These are phyloP conservation scores for Debaryomyces tyrocola DNA, from an alignment of 805 yeast species.

Conservation along the genomic window DNA sequence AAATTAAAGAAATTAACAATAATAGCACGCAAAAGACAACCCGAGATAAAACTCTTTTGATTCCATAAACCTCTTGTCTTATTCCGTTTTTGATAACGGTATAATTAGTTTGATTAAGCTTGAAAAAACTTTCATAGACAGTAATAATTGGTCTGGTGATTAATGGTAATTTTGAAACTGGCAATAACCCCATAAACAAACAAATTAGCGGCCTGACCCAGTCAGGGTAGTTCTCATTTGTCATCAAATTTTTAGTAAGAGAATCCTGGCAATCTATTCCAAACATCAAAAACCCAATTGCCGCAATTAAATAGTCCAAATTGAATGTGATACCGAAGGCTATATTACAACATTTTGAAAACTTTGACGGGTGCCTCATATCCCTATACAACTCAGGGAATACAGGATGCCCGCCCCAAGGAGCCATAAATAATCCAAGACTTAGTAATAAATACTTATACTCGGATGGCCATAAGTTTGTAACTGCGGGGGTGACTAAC, in stretches of 20 bases:
- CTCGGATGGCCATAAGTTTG: slow-evolving; percentile 32
- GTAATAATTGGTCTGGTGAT: slow-evolving; percentile 39
- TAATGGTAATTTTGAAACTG: slow-evolving; percentile 43
- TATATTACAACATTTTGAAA: slow-evolving; percentile 48
- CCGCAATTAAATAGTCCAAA: slow-evolving; percentile 62
- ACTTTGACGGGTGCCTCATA: slow-evolving; percentile 68
- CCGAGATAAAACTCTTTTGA: slow-evolving; percentile 16
- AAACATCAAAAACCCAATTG: slow-evolving; percentile 76
- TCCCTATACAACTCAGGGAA: slow-evolving; percentile 73
- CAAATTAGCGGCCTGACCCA: slow-evolving; percentile 42
- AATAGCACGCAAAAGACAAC: slow-evolving; percentile 22
- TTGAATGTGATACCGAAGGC: slow-evolving; percentile 59
- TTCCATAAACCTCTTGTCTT: not conserved
- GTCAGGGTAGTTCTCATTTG: slow-evolving; percentile 65
- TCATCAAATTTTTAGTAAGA: slow-evolving; percentile 71
- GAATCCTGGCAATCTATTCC: slow-evolving; percentile 69
- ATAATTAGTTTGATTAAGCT: slow-evolving; percentile 5
- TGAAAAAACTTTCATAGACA: slow-evolving; percentile 32
- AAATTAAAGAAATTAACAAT: slow-evolving; percentile 25
- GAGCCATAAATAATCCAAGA: slow-evolving; percentile 71
- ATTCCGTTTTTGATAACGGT: not conserved
- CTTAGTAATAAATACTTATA: slow-evolving; percentile 45
- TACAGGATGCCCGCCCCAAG: slow-evolving; percentile 84
- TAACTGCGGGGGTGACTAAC: slow-evolving; percentile 45
- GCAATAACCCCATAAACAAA: slow-evolving; percentile 36